Evolutionary conservation across 1,284 basidiomycete species (phyloP).

Genomic region (Prillingera fragicola): DNA sequence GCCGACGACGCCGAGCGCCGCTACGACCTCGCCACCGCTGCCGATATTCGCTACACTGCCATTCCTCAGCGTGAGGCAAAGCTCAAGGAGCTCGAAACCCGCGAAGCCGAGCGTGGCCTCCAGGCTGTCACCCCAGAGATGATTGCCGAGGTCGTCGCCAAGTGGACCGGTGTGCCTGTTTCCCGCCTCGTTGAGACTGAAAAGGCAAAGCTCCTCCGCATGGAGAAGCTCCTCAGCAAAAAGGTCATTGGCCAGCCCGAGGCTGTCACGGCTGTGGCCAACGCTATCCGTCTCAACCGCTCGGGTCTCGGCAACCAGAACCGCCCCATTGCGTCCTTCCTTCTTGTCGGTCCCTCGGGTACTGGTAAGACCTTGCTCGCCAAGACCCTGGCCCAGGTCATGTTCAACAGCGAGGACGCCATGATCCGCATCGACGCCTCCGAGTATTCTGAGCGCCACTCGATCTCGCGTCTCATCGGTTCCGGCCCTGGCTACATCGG

Average conservation of each 20-base stretch:
- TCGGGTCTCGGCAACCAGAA: slow-evolving; percentile 55
- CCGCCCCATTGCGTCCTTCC: slow-evolving; percentile 54
- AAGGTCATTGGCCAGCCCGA: slow-evolving; percentile 56
- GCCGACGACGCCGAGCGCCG: slow-evolving; percentile 89
- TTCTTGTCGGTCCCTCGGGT: slow-evolving; percentile 52
- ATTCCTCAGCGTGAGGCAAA: slow-evolving; percentile 83
- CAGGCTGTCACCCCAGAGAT: slow-evolving; percentile 50
- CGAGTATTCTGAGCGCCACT: slow-evolving; percentile 54
- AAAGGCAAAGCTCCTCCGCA: slow-evolving; percentile 51
- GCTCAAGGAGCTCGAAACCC: slow-evolving; percentile 55
- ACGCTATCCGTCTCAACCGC: slow-evolving; percentile 55
- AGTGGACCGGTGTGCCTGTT: slow-evolving; percentile 51
- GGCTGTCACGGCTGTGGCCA: slow-evolving; percentile 55
- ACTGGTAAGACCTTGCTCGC: slow-evolving; percentile 56
- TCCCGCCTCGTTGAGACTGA: slow-evolving; percentile 46
- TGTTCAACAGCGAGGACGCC: slow-evolving; percentile 54
- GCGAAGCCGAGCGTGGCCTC: slow-evolving; percentile 49
- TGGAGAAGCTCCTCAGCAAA: slow-evolving; percentile 51
- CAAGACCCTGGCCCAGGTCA: slow-evolving; percentile 52
- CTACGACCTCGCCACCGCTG: slow-evolving; percentile 75
- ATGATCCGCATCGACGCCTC: slow-evolving; percentile 57
- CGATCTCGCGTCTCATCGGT: slow-evolving; percentile 54
- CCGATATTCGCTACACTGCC: slow-evolving; percentile 87
- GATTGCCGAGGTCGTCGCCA: slow-evolving; percentile 55
- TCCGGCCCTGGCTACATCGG: slow-evolving; percentile 57